These are phyloP conservation scores for Fusarium palustre DNA, from an alignment of 2,329 filamentous ascomycete species.

Conservation along the genomic window DNA sequence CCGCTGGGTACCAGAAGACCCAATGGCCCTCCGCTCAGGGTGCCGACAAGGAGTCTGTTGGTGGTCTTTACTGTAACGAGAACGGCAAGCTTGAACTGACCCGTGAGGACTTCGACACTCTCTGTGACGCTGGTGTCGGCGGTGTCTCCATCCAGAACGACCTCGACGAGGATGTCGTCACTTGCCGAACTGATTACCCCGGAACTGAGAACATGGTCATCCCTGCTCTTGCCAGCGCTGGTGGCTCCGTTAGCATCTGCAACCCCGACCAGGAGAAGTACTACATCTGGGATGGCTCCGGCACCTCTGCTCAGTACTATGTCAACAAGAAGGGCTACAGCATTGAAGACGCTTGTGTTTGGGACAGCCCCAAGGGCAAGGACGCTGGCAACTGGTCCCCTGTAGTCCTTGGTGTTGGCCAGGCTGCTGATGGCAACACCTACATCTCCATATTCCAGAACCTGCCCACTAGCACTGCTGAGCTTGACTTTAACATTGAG, in stretches of 20 bases:
- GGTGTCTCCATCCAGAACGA: constrained; percentile 82
- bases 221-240: constrained; percentile 73
- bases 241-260: constrained; percentile 72
- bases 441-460: constrained; percentile 91
- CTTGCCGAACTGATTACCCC: constrained; percentile 97
- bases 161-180: constrained; percentile 71
- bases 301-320: constrained; percentile 95
- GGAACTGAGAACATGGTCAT: constrained; percentile 91
- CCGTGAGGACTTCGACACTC: constrained; percentile 71
- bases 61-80: constrained; percentile 83
- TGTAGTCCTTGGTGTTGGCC: constrained; percentile 83
- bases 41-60: constrained; percentile 82
- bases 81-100: constrained; percentile 82
- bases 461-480: constrained; percentile 75
- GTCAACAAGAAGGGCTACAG: constrained; percentile 83
- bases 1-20: constrained; percentile 89
- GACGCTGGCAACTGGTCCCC: constrained; percentile 87
- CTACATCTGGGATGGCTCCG: constrained; percentile 79
- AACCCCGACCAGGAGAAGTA: constrained; percentile 79
- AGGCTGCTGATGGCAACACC: constrained; percentile 69
- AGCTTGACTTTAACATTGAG: constrained; percentile 82
- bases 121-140: constrained; percentile 80
- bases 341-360: constrained; percentile 78
- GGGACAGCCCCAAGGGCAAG: constrained; percentile 67
- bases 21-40: constrained; percentile 90